These are phyloP conservation scores for Alternaria gansuensis DNA, from an alignment of 2,329 filamentous ascomycete species.

Conservation along the genomic window DNA sequence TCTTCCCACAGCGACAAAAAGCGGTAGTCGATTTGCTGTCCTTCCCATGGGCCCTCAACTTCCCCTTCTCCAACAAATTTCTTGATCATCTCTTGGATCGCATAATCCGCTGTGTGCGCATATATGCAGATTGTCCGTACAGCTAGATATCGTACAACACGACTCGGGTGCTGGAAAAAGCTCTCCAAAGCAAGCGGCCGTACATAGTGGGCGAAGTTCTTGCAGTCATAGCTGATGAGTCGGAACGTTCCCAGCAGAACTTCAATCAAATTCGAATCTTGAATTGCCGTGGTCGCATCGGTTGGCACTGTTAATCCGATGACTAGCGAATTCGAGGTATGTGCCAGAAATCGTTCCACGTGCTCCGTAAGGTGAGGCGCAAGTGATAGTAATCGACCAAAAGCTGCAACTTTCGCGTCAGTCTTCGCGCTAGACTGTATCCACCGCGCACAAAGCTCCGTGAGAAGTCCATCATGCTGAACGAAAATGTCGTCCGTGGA, in stretches of 20 bases:
- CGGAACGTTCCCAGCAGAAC: constrained; percentile 77
- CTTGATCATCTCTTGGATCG: constrained; percentile 74
- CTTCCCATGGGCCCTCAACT: constrained; percentile 78
- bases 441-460: constrained; percentile 87
- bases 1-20: constrained; percentile 74
- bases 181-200: constrained; percentile 72
- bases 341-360: constrained; percentile 62
- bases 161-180: constrained; percentile 68
- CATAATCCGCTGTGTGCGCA: constrained; percentile 80
- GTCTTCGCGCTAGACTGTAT: constrained; percentile 57
- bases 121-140: constrained; percentile 82
- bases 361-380: constrained; percentile 81
- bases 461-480: constrained; percentile 77
- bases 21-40: constrained; percentile 76
- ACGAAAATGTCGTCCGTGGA: constrained; percentile 78
- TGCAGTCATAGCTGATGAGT: constrained; percentile 77
- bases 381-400: constrained; percentile 82
- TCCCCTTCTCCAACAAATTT: constrained; percentile 70
- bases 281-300: background rate
- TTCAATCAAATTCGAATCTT: constrained; percentile 45
- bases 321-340: constrained; percentile 40
- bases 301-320: constrained; percentile 25
- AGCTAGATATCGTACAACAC: constrained; percentile 78
- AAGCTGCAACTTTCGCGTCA: constrained; percentile 67
- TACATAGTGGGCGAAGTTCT: constrained; percentile 71